A percentile compares a stretch with the other conserved stretches of the same genome.
Conservation (phyloP, 1,139 yeast species). For the Candida gigantensis region DNA sequence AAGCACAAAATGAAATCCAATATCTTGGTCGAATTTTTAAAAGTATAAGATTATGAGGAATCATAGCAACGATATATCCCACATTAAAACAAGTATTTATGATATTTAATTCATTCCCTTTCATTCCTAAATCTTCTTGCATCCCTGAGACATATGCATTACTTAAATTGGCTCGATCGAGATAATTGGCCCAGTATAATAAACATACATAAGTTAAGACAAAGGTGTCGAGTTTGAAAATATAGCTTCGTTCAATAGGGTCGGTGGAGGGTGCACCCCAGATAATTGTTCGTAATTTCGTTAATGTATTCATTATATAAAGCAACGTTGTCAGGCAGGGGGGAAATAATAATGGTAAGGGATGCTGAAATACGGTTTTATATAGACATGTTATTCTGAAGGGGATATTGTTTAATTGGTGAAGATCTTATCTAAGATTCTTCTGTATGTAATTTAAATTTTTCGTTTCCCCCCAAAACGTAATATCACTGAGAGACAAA, state of each 20-base stretch:
- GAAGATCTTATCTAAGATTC: too few species aligned
- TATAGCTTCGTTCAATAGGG: slow-evolving; percentile 39
- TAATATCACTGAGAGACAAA: too few species aligned
- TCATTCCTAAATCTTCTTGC: slow-evolving; percentile 52
- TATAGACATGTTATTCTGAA: too few species aligned
- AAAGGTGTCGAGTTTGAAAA: slow-evolving; percentile 55
- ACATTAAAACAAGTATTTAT: slow-evolving; percentile 59
- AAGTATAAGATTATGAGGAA: slow-evolving; percentile 56
- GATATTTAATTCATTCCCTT: slow-evolving; percentile 49
- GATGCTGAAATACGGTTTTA: too few species aligned
- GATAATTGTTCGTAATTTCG: slow-evolving; percentile 11
- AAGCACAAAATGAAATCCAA: slow-evolving; percentile 56
- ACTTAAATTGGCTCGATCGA: slow-evolving; percentile 49
- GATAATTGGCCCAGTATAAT: slow-evolving; percentile 52
- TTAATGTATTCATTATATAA: slow-evolving; percentile 2
- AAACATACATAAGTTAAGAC: slow-evolving; percentile 58
- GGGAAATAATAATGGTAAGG: too few species aligned
- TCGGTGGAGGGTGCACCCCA: slow-evolving; percentile 45
- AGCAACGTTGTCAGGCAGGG: too few species aligned
- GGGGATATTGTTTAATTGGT: too few species aligned
- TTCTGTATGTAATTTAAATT: too few species aligned
- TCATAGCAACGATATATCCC: slow-evolving; percentile 59
- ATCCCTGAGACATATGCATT: slow-evolving; percentile 66
- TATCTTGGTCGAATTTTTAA: slow-evolving; percentile 53
- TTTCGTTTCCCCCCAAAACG: too few species aligned